Evolutionary conservation across 805 yeast genomes (phyloP), one percentile per base, ranked within the genome.

Genomic region (Nakazawaea anatomiae): DNA sequence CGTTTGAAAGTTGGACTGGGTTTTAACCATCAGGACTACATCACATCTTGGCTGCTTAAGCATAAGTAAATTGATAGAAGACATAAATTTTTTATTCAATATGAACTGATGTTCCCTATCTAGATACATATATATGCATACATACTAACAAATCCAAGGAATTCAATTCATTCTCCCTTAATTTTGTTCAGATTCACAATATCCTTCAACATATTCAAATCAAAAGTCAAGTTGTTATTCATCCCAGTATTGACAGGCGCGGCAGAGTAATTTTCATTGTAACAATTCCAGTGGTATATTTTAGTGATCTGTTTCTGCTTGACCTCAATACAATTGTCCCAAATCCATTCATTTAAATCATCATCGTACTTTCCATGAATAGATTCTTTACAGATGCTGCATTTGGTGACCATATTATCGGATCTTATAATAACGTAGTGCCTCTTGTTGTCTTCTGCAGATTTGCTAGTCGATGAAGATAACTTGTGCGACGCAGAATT

Each of bases 341-440:
- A 87, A 25, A 87, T 77, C 95, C 95, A 87, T 57, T 85, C 91
- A 52, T 90, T 92, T 2, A 76, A 66, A 44, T 82, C 85, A 57
- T 86, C 92, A 57, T 81, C 82, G 73, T 84, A 87, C 6, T 75
- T 75, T n/a, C 85, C 85, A 44, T 72, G 69, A 31, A 84, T 71
- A 9, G 69, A 72, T 54, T 88, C 95, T 59, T 79, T 79, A 65
- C 95, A 87, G 32, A 87, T 77, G 0, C 86, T 85, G 66, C 95
- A 87, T 18, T 75, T 70, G 34, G 73, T 70, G 18, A 71, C 71
- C 70, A 79, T 85, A 12, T 88, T 87, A 59, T 77, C 82, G 55
- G 74, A 68, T 39, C 70, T 69, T 34, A 63, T 60, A n/a, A 75
- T 57, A 29, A 69, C 70, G 25, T 65, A 71, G 40, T 60, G 61